Evolutionary conservation across 176 grass and related monocot species (phyloP), one percentile per base, ranked within the genome.

Genomic region (Carex pumila): DNA sequence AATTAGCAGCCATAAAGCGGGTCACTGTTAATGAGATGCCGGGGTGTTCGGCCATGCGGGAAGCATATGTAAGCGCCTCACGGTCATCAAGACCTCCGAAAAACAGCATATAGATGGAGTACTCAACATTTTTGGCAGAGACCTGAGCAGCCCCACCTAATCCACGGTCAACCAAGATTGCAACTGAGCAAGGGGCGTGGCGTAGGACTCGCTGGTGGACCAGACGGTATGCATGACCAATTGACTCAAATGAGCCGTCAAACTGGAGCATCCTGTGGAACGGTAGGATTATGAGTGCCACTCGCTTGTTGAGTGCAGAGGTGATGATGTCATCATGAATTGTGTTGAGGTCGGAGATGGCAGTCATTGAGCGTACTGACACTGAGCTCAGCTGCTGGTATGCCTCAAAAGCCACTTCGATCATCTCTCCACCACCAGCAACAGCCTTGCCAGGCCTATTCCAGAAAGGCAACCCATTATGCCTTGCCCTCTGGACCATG

Each of bases 371-470:
- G 12, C 92, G 88, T 4, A 97, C 65, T 36, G 66, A 25, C 25
- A 97, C 92, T 0, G 90, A 12, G 82, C 92, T 94, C 41, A 97
- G 90, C 80, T 90, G 90, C 83, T 90, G 88, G 87, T 90, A 94
- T 3, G 90, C 87, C 85, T 97, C 88, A 83, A 97, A 97, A 49
- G 94, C 92, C 82, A 97, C 94, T 49, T 92, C 90, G 59, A 94
- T 77, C 74, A 90, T 85, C 6, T 77, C 86, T 53, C 79, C 79
- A 47, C 79, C 79, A 59, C 14, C 34, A 29, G 25, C 3, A 1
- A 60, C 4, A 7, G 77, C 72, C 81, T 87, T 61, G 15, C 81
- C 70, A 56, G 22, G 12, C 50, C 60, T 81, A 81, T 87, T 92
- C 87, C 90, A 97, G 74, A 94, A 97, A 0, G 94, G 88, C 83